Evolutionary conservation across 176 grass and related monocot species (phyloP).

Genomic region (Pontederia paniculata): DNA sequence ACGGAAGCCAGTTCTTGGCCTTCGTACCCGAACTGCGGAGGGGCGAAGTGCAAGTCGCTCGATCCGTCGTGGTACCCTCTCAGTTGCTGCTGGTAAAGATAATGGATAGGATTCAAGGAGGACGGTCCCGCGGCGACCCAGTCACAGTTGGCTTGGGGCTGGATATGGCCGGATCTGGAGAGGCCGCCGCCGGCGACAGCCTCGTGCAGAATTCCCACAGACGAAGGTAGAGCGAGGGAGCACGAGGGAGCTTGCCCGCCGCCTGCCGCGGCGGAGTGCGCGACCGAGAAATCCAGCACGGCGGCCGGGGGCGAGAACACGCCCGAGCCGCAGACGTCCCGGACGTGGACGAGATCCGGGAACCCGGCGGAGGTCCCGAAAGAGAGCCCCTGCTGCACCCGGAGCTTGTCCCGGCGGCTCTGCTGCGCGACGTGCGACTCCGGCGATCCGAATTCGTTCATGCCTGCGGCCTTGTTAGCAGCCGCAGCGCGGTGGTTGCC

Average conservation of each 20-base stretch:
- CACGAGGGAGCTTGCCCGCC: neutral
- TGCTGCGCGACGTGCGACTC: constrained; percentile 42
- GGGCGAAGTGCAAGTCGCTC: neutral
- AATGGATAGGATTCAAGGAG: neutral
- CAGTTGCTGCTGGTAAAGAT: neutral
- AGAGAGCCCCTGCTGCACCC: neutral
- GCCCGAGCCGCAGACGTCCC: neutral
- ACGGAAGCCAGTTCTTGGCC: neutral
- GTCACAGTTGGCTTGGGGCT: neutral
- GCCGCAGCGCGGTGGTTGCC: neutral
- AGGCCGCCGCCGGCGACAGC: neutral
- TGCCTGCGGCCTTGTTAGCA: neutral
- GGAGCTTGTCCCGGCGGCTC: constrained; percentile 47
- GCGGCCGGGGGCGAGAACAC: neutral
- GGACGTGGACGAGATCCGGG: neutral
- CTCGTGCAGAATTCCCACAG: neutral
- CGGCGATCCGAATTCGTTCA: neutral
- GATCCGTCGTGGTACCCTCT: neutral
- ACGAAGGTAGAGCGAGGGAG: neutral
- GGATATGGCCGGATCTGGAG: neutral
- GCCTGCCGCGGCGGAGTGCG: neutral
- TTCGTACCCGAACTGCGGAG: neutral
- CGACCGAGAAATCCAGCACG: constrained; percentile 2
- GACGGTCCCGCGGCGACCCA: neutral
- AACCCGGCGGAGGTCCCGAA: too few relatives aligned